Evolutionary conservation across 106 monocot genomes (phyloP), one percentile per base, ranked within the genome.

Genomic region (Triglochin maritima): DNA sequence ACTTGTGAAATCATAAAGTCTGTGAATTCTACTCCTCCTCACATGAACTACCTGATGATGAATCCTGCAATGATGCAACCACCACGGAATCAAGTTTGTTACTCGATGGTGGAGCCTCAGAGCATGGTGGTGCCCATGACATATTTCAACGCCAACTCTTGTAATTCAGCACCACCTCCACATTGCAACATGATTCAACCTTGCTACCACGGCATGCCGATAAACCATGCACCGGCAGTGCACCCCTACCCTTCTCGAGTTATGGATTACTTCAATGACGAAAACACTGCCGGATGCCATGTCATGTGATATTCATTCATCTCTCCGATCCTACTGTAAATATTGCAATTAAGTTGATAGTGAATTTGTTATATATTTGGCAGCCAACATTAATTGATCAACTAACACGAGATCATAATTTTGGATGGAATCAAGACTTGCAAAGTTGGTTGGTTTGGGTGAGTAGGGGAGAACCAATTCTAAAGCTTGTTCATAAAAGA

Each of bases 201-300:
- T 43, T 62, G 53, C 68, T 68, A 71, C 74, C 56, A 79, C 42
- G 62, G 58, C 3, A 5, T 50, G 45, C 70, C 72, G 16, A 57
- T 70, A 12, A 29, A 63, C 62, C 70, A 52, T 12, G 14, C 1
- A 29, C 29, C 29, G 29, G 29, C 50, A 43, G 41, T 68, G 42
- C 78, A 69, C 41, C 50, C 69, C 49, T 67, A 60, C 4, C 49
- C 75, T 15, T 59, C 70, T 3, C 78, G 68, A 6, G 62, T 92
- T 15, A 62, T 56, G 2, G 89, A 93, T 56, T 93, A 84, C 76
- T 93, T 93, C 83, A 84, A 84, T 62, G 93, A 93, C 48, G 93
- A 93, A 8, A 93, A 93, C 64, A 82, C 93, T 0, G 77, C 63
- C 15, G 88, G 93, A 44, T 93, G 93, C 65, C 13, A 48, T 44